Evolutionary conservation across 2,329 filamentous ascomycete species (phyloP), one percentile per base, ranked within the genome.

Genomic region (Domatiomyces globalis): DNA sequence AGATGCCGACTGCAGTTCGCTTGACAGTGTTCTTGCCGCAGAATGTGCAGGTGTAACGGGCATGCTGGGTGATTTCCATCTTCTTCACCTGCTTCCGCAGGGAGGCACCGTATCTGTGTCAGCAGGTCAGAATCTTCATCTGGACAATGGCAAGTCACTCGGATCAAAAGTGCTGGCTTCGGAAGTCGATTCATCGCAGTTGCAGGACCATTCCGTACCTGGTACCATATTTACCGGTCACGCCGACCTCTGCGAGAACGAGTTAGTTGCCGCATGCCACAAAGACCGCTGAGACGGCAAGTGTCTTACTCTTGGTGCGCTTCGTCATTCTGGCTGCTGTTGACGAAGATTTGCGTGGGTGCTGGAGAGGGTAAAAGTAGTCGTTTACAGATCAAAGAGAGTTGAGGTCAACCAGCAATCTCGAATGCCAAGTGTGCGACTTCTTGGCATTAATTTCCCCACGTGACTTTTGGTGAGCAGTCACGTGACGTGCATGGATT

Each of bases 51-150:
- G 83, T 83, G 73, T 95, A 96, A 73, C 85, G 85, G 49, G 58
- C 87, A 80, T 98, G 92, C 76, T 96, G 92, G 68, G 87, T 86
- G 73, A 96, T 86, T 84, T 96, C 92, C 85, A 95, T 95, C 86
- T 95, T 95, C 87, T 96, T 96, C 71, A 92, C 84, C 73, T 88
- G 89, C 83, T 96, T 96, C 77, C 89, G 87, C 76, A 96, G 87
- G 69, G 92, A 96, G 72, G 92, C 90, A 89, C 90, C 92, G 76
- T 94, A 94, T 81, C 87, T 90, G 65, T 55, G 33, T n/a, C 10
- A 9, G 4, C 2, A 4, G 8, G n/a, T 45, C n/a, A 45, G 43
- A 20, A 10, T 27, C 39, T 20, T 19, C 43, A 19, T 51, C 50
- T 55, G 2, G 15, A 56, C 39, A n/a, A 45, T 45, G 12, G 9